These are phyloP conservation scores for Abrus pulchellus DNA, from an alignment of 306 rosid species.

Conservation along the genomic window DNA sequence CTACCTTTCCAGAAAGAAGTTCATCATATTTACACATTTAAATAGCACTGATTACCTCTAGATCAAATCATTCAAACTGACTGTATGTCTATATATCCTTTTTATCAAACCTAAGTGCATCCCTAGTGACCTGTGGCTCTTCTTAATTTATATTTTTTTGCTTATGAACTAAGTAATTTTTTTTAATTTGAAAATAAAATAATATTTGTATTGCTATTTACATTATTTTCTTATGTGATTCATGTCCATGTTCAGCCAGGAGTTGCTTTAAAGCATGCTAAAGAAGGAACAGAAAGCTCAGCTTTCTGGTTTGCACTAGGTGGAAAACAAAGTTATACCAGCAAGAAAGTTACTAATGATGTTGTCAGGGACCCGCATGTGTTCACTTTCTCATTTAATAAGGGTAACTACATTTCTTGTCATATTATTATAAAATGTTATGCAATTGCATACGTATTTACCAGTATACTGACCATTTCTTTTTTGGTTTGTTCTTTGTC, in stretches of 20 bases:
- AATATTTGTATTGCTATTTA: conserved; percentile 20
- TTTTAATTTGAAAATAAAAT: conserved; percentile 12
- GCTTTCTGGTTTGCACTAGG: conserved; percentile 92
- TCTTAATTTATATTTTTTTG: not conserved
- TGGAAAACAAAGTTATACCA: conserved; percentile 83
- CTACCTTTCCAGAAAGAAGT: conserved; percentile 1
- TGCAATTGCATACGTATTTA: conserved; percentile 11
- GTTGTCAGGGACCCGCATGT: conserved; percentile 83
- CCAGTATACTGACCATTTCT: conserved; percentile 57
- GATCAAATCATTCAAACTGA: conserved; percentile 29
- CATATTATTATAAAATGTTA: conserved; percentile 27
- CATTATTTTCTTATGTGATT: conserved; percentile 41
- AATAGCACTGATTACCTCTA: conserved; percentile 22
- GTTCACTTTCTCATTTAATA: conserved; percentile 70
- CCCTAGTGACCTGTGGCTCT: not conserved
- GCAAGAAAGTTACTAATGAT: conserved; percentile 73
- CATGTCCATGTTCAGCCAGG: conserved; percentile 78
- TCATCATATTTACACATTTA: conserved; percentile 7
- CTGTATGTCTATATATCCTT: conserved; percentile 11
- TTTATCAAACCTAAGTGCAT: conserved; percentile 30
- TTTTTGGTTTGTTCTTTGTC: conserved; percentile 47
- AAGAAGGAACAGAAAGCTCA: conserved; percentile 96
- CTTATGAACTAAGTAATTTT: not conserved
- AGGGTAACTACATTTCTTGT: conserved; percentile 65
- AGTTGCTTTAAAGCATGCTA: conserved; percentile 79